Evolutionary conservation across 768 basidiomycete genomes (phyloP).

Genomic region (Lentinus brumalis): DNA sequence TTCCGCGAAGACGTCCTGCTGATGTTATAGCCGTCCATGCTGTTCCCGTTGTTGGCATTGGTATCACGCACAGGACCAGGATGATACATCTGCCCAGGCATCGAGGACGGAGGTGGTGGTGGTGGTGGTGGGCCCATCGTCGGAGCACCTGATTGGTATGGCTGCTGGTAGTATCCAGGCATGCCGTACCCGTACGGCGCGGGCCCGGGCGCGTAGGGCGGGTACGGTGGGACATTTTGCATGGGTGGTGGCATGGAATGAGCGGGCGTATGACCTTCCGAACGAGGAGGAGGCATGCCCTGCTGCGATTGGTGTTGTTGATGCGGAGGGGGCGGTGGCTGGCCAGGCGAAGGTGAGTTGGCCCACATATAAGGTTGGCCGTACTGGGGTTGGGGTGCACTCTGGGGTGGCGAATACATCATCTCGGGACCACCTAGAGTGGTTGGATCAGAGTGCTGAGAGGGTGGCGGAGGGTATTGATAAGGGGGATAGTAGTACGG

Average conservation of each 20-base stretch:
- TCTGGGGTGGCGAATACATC: slow-evolving; percentile 31
- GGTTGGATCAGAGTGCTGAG: slow-evolving; percentile 40
- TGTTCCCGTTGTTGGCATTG: slow-evolving; percentile 27
- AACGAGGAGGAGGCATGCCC: slow-evolving; percentile 17
- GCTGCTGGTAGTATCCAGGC: slow-evolving; percentile 25
- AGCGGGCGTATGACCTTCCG: slow-evolving; percentile 30
- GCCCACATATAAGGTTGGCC: slow-evolving; percentile 38
- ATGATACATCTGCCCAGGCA: slow-evolving; percentile 19
- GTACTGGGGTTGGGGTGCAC: slow-evolving; percentile 30
- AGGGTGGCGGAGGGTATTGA: slow-evolving; percentile 49
- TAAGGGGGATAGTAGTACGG: slow-evolving; percentile 59
- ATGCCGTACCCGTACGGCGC: slow-evolving; percentile 24
- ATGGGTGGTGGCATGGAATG: slow-evolving; percentile 33
- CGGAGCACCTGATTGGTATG: slow-evolving; percentile 14
- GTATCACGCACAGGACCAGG: slow-evolving; percentile 10
- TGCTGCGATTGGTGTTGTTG: slow-evolving; percentile 27
- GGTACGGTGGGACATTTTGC: slow-evolving; percentile 35
- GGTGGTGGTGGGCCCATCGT: slow-evolving; percentile 15
- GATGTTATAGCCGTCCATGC: slow-evolving; percentile 31
- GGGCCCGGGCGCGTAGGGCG: slow-evolving; percentile 29
- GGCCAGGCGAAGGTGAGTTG: slow-evolving; percentile 27
- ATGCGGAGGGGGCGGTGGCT: slow-evolving; percentile 23
- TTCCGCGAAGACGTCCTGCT: slow-evolving; percentile 36
- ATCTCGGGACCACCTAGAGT: slow-evolving; percentile 32
- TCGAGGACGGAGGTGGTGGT: slow-evolving; percentile 3